These are phyloP conservation scores for Penicillium digitatum DNA, from an alignment of 2,329 filamentous ascomycete genomes.

Conservation along the genomic window DNA sequence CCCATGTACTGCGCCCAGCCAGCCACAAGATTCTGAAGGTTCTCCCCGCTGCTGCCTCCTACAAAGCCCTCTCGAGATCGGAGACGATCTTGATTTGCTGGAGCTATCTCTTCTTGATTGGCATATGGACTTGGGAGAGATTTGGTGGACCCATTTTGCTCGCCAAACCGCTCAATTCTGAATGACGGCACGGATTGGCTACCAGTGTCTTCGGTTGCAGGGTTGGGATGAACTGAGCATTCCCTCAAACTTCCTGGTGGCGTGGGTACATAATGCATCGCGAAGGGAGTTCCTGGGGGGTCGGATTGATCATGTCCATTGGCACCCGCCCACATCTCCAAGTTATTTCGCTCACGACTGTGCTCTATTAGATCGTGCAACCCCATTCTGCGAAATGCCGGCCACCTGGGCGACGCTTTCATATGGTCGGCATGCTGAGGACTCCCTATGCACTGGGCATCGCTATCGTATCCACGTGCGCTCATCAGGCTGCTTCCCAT, in stretches of 20 bases:
- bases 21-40: slow-evolving; percentile 4
- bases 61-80: neutral
- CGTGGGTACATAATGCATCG: slow-evolving; percentile 17
- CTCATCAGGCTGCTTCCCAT: slow-evolving; percentile 36
- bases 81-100: neutral
- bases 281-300: slow-evolving; percentile 10
- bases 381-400: slow-evolving; percentile 8
- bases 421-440: slow-evolving; percentile 24
- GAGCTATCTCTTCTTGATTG: neutral
- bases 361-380: slow-evolving; percentile 21
- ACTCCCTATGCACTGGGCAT: slow-evolving; percentile 39
- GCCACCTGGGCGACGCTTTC: slow-evolving; percentile 7
- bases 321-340: slow-evolving; percentile 9
- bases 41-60: neutral
- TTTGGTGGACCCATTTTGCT: neutral
- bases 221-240: neutral
- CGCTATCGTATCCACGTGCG: slow-evolving; percentile 42
- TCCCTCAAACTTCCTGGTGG: slow-evolving; percentile 12
- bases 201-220: neutral
- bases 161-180: neutral
- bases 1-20: slow-evolving; percentile 15
- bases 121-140: slow-evolving; percentile 11
- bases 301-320: neutral
- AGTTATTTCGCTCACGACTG: slow-evolving; percentile 17
- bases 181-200: neutral